These are phyloP conservation scores for Candida parachauliodes DNA, from an alignment of 805 yeast genomes.

Conservation along the genomic window DNA sequence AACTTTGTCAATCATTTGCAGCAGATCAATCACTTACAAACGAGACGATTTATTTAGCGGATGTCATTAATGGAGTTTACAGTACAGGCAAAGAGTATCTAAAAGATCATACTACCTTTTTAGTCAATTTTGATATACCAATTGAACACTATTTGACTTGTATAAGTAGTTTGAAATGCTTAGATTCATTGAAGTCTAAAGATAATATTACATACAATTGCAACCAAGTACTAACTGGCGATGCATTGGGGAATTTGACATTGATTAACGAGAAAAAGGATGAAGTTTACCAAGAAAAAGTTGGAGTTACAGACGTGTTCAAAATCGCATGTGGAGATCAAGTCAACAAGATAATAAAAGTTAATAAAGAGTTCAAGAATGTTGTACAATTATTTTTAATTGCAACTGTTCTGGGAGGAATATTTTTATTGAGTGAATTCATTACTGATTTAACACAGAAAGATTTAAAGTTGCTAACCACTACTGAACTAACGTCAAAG, in stretches of 20 bases:
- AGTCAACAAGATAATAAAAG: constrained; percentile 4
- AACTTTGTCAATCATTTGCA: constrained; percentile 1
- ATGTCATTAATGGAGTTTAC: not conserved
- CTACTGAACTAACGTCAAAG: not conserved
- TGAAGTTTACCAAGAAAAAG: not conserved
- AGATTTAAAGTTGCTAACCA: not conserved
- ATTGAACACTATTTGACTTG: not conserved
- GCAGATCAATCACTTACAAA: not conserved
- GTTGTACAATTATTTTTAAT: constrained; percentile 3
- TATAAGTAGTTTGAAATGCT: not conserved
- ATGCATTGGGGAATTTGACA: constrained; percentile 7
- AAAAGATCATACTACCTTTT: not conserved
- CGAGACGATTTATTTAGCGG: not conserved
- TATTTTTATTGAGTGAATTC: constrained; percentile 7
- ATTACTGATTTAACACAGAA: not conserved
- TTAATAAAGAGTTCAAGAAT: not conserved
- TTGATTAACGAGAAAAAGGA: not conserved
- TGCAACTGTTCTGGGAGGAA: constrained; percentile 11
- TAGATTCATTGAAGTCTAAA: too few relatives aligned
- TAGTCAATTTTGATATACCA: not conserved
- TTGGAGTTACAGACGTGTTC: not conserved
- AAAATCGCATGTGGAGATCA: constrained; percentile 8
- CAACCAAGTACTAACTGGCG: constrained; percentile 5
- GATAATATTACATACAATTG: not conserved
- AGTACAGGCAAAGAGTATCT: not conserved